phyloP scores from a whole-genome alignment of 2,329 filamentous ascomycete genomes.

The Sphaerulina musiva region DNA sequence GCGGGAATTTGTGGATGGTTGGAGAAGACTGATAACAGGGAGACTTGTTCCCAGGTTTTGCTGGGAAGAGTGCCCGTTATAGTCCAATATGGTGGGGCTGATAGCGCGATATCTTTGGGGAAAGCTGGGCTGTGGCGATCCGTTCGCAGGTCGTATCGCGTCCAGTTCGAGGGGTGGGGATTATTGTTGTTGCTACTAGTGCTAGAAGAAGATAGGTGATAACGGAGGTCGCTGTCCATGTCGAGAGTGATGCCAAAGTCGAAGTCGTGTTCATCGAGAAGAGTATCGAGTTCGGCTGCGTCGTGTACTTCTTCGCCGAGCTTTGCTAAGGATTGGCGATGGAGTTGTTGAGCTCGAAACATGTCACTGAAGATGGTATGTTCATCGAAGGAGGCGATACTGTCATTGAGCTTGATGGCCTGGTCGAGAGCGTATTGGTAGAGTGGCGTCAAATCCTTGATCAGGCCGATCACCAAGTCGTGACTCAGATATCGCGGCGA shows the following conservation, averaged over 20 bases:
- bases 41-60: slow-evolving; percentile 11
- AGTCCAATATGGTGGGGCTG: slow-evolving; percentile 16
- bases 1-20: slow-evolving; percentile 8
- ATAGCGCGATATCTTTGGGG: slow-evolving; percentile 11
- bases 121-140: not conserved
- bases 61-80: not conserved
- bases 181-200: not conserved
- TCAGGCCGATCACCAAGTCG: slow-evolving; percentile 9
- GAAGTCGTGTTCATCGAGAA: not conserved
- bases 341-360: not conserved
- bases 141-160: not conserved
- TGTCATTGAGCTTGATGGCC: not conserved
- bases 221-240: slow-evolving; percentile 3
- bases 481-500: slow-evolving; percentile 10
- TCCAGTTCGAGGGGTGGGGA: not conserved
- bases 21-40: slow-evolving; percentile 6
- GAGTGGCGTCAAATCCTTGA: slow-evolving; percentile 4
- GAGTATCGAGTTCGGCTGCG: not conserved
- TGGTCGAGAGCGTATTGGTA: slow-evolving; percentile 6
- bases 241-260: slow-evolving; percentile 10
- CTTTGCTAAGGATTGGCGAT: not conserved
- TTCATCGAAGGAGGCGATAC: slow-evolving; percentile 5
- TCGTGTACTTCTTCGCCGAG: not conserved
- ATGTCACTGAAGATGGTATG: slow-evolving; percentile 9
- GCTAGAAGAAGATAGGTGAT: not conserved